Evolutionary conservation across 257 asterid genomes (phyloP).

Genomic region (Nicotiana otophora): DNA sequence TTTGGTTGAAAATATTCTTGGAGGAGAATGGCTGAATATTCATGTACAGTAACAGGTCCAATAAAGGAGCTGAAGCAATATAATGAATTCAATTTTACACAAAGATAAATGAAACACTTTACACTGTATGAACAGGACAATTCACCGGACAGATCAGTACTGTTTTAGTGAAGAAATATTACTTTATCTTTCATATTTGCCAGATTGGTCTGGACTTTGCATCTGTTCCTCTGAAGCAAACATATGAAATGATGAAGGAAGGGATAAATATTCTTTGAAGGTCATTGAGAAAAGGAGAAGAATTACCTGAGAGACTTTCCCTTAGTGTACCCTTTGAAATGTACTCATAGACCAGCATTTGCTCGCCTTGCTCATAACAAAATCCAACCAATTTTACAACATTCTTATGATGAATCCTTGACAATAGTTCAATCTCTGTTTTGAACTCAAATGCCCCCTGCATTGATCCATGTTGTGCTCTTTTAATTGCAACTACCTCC

Average conservation of each 20-base stretch:
- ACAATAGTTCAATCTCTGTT: conserved; percentile 86
- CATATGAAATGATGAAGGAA: background rate
- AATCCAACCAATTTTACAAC: conserved; percentile 90
- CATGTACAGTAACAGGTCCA: background rate
- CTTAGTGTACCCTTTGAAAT: conserved; percentile 76
- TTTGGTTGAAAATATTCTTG: background rate
- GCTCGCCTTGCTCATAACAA: conserved; percentile 92
- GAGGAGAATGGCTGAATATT: background rate
- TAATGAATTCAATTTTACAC: background rate
- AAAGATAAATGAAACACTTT: background rate
- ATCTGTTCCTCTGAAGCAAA: background rate
- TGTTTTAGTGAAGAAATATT: background rate
- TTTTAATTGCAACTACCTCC: conserved; percentile 72
- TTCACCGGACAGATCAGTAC: background rate
- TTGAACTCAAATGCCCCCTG: conserved; percentile 84
- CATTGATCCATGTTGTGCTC: conserved; percentile 92
- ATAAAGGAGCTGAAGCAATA: background rate
- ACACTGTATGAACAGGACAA: background rate
- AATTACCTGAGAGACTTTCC: conserved; percentile 64
- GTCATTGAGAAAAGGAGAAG: background rate
- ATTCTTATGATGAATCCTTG: conserved; percentile 86
- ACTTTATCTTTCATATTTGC: background rate
- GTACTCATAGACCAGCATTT: conserved; percentile 81
- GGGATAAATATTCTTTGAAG: background rate
- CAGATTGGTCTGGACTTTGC: background rate